Base-by-base conservation (phyloP, 1,139 yeast species). In the Pichia sp. region DNA sequence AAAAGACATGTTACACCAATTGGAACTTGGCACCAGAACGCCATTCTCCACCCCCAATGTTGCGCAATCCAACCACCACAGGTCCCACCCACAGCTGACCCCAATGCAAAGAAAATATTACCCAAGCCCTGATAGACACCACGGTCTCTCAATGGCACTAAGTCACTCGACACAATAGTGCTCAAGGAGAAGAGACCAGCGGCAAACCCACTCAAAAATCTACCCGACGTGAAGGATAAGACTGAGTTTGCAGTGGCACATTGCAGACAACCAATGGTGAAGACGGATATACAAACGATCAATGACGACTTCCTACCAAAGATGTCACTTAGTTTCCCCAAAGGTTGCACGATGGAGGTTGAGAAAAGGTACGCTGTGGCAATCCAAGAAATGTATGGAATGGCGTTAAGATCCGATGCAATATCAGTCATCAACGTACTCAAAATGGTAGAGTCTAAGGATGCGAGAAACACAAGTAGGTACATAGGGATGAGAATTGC, bases 321-420 rank as follows among this genome's bases (percentile, higher is more conserved):
- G 30, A 86, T 83, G 51, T 86, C 96, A 4, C 93, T 79, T 23
- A 87, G 59, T 52, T 85, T 86, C 18, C 96, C 96, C 18, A 87
- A 59, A 1, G 96, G 96, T 58, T 77, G 84, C 47, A 76, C 72
- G 3, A 80, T 76, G 1, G 80, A 71, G 39, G 74, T 71, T 6
- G 82, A 67, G n/a, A 77, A 56, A 32, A 77, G 55, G 48, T 76
- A 77, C 1, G 79, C 67, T 0, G 80, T 72, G 4, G 79, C 82
- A 22, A 75, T 69, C 78, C 80, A 74, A 6, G 78, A 64, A 30
- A 73, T 63, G 35, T 67, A 61, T 13, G 72, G 69, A 27, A 75
- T 55, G 19, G 71, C 75, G 33, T 74, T 59, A 41, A 77, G 65
- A 39, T 77, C 84, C 3, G 78, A 72, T 4, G 83, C 78, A 33